These are phyloP conservation scores for Fusarium chaquense DNA, from an alignment of 2,329 filamentous ascomycete genomes.

Conservation along the genomic window DNA sequence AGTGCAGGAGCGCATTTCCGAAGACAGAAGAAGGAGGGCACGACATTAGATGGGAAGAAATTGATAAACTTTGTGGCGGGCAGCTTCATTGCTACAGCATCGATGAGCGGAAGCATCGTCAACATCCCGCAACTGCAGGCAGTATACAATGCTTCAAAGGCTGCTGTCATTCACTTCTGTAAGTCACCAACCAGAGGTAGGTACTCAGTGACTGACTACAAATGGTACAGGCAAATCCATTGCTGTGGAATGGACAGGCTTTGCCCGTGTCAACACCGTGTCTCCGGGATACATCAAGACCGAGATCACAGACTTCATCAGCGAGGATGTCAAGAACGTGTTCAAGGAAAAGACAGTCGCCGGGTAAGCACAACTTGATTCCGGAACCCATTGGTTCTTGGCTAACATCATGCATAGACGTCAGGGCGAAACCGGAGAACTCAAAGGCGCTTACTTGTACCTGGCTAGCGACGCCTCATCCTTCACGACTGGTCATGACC, in stretches of 20 bases:
- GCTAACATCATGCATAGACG: constrained; percentile 59
- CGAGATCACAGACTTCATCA: constrained; percentile 75
- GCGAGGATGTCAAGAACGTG: constrained; percentile 74
- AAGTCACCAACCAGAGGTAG: constrained; percentile 42
- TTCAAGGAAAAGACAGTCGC: constrained; percentile 86
- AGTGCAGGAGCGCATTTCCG: constrained; percentile 77
- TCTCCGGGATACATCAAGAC: constrained; percentile 83
- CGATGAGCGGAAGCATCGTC: constrained; percentile 82
- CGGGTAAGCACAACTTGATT: constrained; percentile 62
- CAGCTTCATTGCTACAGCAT: constrained; percentile 82
- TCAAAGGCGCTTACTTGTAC: constrained; percentile 87
- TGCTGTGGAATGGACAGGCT: constrained; percentile 81
- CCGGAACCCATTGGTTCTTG: neutral
- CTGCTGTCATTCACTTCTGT: constrained; percentile 71
- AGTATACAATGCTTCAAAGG: constrained; percentile 80
- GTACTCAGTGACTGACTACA: constrained; percentile 2
- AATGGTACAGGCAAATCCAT: constrained; percentile 70
- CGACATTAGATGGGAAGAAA: constrained; percentile 70
- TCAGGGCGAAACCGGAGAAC: constrained; percentile 77
- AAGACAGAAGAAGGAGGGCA: constrained; percentile 75
- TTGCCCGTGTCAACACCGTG: constrained; percentile 78
- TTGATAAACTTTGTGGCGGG: constrained; percentile 72
- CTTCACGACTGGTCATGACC: constrained; percentile 81
- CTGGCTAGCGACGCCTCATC: constrained; percentile 84
- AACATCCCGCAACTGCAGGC: constrained; percentile 82